Percentiles rank a stretch among this genome's conserved stretches.
These are phyloP conservation scores for Leucaena leucocephala DNA, from an alignment of 306 rosid species.

Conservation along the genomic window DNA sequence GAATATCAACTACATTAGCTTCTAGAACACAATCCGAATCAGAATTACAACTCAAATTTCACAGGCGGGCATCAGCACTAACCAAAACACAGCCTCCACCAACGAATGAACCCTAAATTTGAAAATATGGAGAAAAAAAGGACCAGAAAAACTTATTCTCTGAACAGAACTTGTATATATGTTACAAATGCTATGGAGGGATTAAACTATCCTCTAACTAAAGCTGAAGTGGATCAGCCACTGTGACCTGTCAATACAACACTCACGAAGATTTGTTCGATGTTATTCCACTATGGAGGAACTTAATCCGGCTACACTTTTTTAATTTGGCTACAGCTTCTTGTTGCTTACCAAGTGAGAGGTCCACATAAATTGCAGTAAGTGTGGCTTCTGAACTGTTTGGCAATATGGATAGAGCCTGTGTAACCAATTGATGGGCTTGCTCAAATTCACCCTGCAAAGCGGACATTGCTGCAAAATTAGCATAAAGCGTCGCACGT, in stretches of 20 bases:
- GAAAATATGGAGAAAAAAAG: constrained; percentile 39
- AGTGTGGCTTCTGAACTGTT: constrained; percentile 79
- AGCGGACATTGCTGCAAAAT: constrained; percentile 78
- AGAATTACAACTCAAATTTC: constrained; percentile 80
- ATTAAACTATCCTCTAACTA: constrained; percentile 81
- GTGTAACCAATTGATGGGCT: constrained; percentile 60
- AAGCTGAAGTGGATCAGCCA: constrained; percentile 53
- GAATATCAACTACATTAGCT: constrained; percentile 64
- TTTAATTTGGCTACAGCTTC: constrained; percentile 83
- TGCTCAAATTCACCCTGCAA: constrained; percentile 81
- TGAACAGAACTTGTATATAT: constrained; percentile 90
- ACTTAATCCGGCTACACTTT: constrained; percentile 73
- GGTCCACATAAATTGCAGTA: constrained; percentile 83
- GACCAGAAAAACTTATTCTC: constrained; percentile 70
- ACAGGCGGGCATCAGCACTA: constrained; percentile 84
- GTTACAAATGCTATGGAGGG: constrained; percentile 85
- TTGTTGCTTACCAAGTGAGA: constrained; percentile 70
- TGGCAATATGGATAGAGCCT: constrained; percentile 75
- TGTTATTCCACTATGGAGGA: constrained; percentile 65
- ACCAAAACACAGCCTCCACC: constrained; percentile 92
- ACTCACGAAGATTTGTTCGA: constrained; percentile 76
- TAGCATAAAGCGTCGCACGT: constrained; percentile 67
- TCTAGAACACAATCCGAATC: constrained; percentile 70
- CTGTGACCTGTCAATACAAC: constrained; percentile 59
- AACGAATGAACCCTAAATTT: constrained; percentile 61